phyloP scores from a whole-genome alignment of 1,284 basidiomycete genomes.

The Tilletiopsis washingtonensis region DNA sequence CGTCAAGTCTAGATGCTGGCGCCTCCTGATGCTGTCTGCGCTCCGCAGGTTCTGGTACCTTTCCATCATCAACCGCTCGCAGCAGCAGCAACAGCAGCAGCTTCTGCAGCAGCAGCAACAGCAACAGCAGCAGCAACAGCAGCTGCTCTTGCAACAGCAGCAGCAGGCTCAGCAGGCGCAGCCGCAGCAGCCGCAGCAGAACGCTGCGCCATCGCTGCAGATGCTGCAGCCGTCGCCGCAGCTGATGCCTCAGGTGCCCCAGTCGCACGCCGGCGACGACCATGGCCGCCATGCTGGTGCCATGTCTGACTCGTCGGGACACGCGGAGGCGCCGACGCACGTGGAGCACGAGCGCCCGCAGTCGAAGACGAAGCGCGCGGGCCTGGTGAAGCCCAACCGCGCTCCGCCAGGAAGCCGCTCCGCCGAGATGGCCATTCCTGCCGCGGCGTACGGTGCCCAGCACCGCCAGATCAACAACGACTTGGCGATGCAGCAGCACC shows the following conservation, averaged over 20 bases:
- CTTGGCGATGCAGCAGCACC: slow-evolving; percentile 19
- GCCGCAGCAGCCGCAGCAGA: slow-evolving; percentile 8
- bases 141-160: not conserved
- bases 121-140: slow-evolving; percentile 1
- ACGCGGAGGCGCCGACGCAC: no score
- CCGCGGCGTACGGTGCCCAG: slow-evolving; percentile 86
- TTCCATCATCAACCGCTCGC: slow-evolving; percentile 78
- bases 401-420: slow-evolving; percentile 52
- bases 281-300: no score
- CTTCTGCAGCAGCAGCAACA: slow-evolving; percentile 7
- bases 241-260: no score
- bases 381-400: slow-evolving; percentile 34
- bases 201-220: slow-evolving; percentile 43
- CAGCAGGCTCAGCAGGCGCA: not conserved
- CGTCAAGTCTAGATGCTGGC: no score
- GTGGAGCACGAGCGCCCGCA: no score
- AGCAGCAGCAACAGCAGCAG: slow-evolving; percentile 25
- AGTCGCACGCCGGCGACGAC: no score
- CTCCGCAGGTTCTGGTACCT: slow-evolving; percentile 99
- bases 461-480: slow-evolving; percentile 84
- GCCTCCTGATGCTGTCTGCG: no score
- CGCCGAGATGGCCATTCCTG: slow-evolving; percentile 75
- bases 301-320: no score
- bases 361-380: slow-evolving; percentile 6
- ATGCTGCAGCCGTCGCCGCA: slow-evolving; percentile 50